Evolutionary conservation across 2,329 filamentous ascomycete genomes (phyloP), one percentile per base, ranked within the genome.

Genomic region (Neofusicoccum parvum): DNA sequence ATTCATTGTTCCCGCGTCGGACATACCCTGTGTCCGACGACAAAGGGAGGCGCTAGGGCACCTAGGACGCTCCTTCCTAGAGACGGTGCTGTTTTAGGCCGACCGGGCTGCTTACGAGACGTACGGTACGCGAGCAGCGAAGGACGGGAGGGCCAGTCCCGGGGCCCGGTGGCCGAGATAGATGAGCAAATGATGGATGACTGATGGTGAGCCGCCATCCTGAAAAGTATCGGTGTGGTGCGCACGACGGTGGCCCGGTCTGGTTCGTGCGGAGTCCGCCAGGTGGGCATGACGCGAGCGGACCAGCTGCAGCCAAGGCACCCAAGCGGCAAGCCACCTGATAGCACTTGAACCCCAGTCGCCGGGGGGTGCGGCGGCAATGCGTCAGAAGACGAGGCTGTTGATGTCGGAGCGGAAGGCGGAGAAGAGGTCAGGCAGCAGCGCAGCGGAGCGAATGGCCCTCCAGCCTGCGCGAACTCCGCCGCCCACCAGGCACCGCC

Each of bases 81-180:
- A 37, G 45, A 12, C 43, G 56, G 43, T 45, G 41, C 37, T 20
- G 39, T 15, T 12, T 34, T 32, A 27, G 56, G 45, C n/a, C 15
- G 15, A 37, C n/a, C 6, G 41, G 37, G 56, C 56, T 48, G 56
- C 56, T 60, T 60, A 60, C 56, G 43, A 37, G 56, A 60, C 41
- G 37, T 20, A 45, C 9, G 20, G 36, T 5, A 14, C 11, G 14
- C 43, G 32, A 17, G 48, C 5, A 23, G 27, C 12, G 27, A 9
- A 36, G n/a, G 23, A 15, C 41, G 56, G 56, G 17, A 49, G 39
- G 56, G 43, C n/a, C 32, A 11, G 14, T 23, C 23, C 43, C 43
- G 15, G 54, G 41, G n/a, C n/a, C 41, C 41, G 27, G 3, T 9
- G 4, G n/a, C 11, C 46, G 53, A 10, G 27, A 32, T 32, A 39